Evolutionary conservation across 345 rosid genomes (phyloP), one percentile per base, ranked within the genome.

Genomic region (Hirschfeldia incana): DNA sequence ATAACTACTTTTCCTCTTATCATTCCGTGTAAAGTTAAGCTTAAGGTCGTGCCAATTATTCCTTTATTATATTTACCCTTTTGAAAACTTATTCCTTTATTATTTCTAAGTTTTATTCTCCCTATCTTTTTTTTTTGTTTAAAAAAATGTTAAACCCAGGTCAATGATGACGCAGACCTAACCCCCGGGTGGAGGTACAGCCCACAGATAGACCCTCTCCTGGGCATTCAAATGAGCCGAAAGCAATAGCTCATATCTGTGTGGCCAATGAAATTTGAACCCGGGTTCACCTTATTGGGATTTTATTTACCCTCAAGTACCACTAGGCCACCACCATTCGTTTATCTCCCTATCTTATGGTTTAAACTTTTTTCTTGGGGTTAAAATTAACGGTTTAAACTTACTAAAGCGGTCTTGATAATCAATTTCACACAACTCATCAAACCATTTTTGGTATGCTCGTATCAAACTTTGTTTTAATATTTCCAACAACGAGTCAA

Each of bases 21-120:
- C 42, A 73, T 73, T 73, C 42, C 69, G 68, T 73, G n/a, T 79
- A 79, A 73, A 67, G 78, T 67, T 73, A 60, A 34, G 74, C 70
- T 68, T 17, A 67, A 73, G 46, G 36, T 73, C 65, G 70, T 79
- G 69, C 49, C 74, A 79, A 73, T 67, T 67, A 73, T 79, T 79
- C 74, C 67, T 73, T 60, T 46, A 72, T 73, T 73, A 17, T 67
- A 36, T 36, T 36, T 36, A 36, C 2, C 8, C 0, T 36, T 8
- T 36, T 36, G 7, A 33, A 5, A 33, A 33, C 5, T 33, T 33
- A 33, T 33, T 33, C 36, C 36, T 33, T 33, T 33, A 72, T 73
- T 73, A 16, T 67, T 60, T 42, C 27, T 73, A 78, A 42, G 68
- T 3, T 58, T 26, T 17, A 12, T 42, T 16, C 5, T 49, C 68